Conservation (phyloP, 352 stramenopile species). For the Phytophthora brassicae region DNA sequence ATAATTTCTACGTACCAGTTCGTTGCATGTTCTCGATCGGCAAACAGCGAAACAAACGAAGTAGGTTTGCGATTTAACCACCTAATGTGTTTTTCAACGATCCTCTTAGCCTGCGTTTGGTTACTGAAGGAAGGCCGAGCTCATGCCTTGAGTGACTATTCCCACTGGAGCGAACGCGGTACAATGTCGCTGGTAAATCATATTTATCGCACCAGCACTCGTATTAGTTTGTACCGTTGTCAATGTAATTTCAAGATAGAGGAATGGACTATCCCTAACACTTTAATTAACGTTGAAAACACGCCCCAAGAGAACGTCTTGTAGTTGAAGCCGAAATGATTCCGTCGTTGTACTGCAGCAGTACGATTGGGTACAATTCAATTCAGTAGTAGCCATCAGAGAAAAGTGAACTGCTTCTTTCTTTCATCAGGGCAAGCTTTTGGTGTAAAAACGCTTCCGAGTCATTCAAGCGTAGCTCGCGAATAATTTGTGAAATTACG, state of each 20-base stretch:
- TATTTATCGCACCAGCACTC: neutral
- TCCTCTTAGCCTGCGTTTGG: neutral
- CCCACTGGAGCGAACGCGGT: neutral
- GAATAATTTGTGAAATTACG: too few relatives aligned
- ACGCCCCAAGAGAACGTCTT: too few relatives aligned
- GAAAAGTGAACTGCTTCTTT: too few relatives aligned
- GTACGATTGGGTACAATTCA: too few relatives aligned
- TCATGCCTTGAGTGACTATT: neutral
- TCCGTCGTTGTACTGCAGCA: too few relatives aligned
- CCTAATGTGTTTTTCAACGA: neutral
- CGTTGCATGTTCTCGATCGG: neutral
- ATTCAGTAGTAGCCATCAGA: too few relatives aligned
- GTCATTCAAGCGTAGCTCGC: too few relatives aligned
- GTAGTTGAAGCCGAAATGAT: too few relatives aligned
- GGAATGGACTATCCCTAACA: too few relatives aligned
- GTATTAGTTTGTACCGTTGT: neutral
- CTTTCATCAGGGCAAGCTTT: too few relatives aligned
- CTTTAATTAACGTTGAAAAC: too few relatives aligned
- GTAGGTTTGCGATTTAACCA: neutral
- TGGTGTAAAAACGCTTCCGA: too few relatives aligned
- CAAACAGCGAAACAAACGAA: neutral
- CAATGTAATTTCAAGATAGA: neutral
- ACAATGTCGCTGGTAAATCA: neutral
- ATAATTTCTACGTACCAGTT: neutral
- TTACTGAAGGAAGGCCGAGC: neutral